Conservation (phyloP, 148 eudicot genomes). For the Rhododendron henanense region DNA sequence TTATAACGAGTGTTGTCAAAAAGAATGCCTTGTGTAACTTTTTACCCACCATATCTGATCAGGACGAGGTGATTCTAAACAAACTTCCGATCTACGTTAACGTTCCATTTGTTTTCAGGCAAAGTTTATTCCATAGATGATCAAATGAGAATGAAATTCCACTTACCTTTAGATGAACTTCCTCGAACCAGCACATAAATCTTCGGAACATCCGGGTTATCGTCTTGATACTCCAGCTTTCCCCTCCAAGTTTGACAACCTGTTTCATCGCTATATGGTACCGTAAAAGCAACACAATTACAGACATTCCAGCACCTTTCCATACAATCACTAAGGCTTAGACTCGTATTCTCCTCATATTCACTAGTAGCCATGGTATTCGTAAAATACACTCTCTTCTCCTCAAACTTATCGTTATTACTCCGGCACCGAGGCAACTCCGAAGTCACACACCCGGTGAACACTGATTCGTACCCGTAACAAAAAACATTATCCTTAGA, state of each 20-base stretch:
- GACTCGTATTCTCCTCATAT: background rate
- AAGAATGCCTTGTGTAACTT: too few species aligned
- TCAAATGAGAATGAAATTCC: background rate
- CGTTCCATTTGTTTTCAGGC: background rate
- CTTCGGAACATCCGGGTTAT: background rate
- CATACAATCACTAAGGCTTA: constrained; percentile 20
- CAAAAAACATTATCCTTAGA: background rate
- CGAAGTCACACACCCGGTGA: background rate
- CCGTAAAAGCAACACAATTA: constrained; percentile 6
- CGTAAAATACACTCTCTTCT: background rate
- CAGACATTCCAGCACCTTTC: constrained; percentile 20
- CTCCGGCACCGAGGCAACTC: constrained; percentile 19
- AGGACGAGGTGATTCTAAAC: background rate
- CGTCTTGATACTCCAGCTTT: background rate
- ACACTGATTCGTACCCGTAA: constrained; percentile 20
- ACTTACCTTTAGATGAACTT: constrained; percentile 12
- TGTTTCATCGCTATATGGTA: too few species aligned
- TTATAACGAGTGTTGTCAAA: too few species aligned
- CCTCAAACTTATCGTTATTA: constrained; percentile 4
- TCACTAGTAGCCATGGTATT: background rate
- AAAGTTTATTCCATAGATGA: background rate
- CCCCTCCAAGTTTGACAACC: background rate
- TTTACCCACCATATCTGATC: background rate
- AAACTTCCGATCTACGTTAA: background rate
- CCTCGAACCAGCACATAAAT: constrained; percentile 4